A percentile compares a stretch with the other conserved stretches of the same genome.
phyloP scores from a whole-genome alignment of 495 filamentous ascomycete species.

The Poronia punctata region DNA sequence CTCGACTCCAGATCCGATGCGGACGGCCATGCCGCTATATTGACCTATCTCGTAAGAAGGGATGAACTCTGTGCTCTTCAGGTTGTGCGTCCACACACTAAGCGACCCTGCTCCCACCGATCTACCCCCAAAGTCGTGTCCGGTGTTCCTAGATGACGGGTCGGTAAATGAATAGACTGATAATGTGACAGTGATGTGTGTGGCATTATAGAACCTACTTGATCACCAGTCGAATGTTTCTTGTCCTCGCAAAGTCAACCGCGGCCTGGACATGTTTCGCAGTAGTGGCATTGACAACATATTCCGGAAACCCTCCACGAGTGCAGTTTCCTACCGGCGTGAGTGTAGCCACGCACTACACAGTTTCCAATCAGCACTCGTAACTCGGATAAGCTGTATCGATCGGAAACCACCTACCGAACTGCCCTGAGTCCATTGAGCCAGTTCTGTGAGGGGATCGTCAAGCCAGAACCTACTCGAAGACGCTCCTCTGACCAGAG shows the following conservation, averaged over 20 bases:
- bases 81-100: constrained; percentile 52
- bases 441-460: constrained; percentile 29
- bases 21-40: constrained; percentile 34
- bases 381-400: too few species aligned
- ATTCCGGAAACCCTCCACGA: constrained; percentile 50
- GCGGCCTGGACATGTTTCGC: constrained; percentile 48
- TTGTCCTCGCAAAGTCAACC: constrained; percentile 55
- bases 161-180: too few species aligned
- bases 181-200: too few species aligned
- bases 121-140: constrained; percentile 57
- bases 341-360: constrained; percentile 20
- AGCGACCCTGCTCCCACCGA: constrained; percentile 45
- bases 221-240: constrained; percentile 50
- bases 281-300: constrained; percentile 49
- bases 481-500: constrained; percentile 19
- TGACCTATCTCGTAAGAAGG: constrained; percentile 30
- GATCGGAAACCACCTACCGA: too few species aligned
- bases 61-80: constrained; percentile 39
- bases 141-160: constrained; percentile 48
- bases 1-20: constrained; percentile 38
- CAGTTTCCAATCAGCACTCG: too few species aligned
- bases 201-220: constrained; percentile 41
- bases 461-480: constrained; percentile 28
- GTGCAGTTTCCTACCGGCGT: constrained; percentile 37
- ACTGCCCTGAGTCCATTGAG: constrained; percentile 32